phyloP scores from a whole-genome alignment of 306 rosid genomes.

The Ochetophila trinervis region DNA sequence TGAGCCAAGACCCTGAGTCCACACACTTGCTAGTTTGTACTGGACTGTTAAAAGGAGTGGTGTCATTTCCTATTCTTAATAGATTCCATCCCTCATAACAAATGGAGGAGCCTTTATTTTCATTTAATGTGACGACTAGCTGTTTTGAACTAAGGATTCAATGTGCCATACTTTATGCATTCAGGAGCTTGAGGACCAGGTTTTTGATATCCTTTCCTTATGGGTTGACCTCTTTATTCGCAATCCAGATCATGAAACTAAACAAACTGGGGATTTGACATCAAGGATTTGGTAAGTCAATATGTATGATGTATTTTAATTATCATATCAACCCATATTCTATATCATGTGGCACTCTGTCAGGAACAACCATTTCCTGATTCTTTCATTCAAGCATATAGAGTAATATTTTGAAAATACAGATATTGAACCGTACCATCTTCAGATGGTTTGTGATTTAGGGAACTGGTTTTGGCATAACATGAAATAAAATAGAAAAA shows the following conservation, averaged over 20 bases:
- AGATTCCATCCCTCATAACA: too few species aligned
- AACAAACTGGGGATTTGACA: constrained; percentile 56
- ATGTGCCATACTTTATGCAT: constrained; percentile 24
- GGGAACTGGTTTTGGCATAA: too few species aligned
- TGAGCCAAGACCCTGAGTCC: too few species aligned
- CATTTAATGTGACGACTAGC: constrained; percentile 14
- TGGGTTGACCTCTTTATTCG: constrained; percentile 76
- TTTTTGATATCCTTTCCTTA: constrained; percentile 89
- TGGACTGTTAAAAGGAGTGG: too few species aligned
- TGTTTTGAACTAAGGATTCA: constrained; percentile 12
- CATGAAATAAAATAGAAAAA: too few species aligned
- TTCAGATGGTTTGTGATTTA: too few species aligned
- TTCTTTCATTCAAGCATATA: constrained; percentile 5
- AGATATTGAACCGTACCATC: not conserved
- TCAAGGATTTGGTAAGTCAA: constrained; percentile 65
- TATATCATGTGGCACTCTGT: not conserved
- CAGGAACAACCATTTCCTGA: constrained; percentile 1
- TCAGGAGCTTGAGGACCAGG: constrained; percentile 93
- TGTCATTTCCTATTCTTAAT: too few species aligned
- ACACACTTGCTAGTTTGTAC: too few species aligned
- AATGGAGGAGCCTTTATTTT: not conserved
- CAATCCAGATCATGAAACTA: constrained; percentile 59
- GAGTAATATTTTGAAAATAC: not conserved
- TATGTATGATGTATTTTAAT: constrained; percentile 11
- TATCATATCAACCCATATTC: not conserved